Base-by-base conservation (phyloP, 2,329 filamentous ascomycete genomes). In the Cordyceps militaris region DNA sequence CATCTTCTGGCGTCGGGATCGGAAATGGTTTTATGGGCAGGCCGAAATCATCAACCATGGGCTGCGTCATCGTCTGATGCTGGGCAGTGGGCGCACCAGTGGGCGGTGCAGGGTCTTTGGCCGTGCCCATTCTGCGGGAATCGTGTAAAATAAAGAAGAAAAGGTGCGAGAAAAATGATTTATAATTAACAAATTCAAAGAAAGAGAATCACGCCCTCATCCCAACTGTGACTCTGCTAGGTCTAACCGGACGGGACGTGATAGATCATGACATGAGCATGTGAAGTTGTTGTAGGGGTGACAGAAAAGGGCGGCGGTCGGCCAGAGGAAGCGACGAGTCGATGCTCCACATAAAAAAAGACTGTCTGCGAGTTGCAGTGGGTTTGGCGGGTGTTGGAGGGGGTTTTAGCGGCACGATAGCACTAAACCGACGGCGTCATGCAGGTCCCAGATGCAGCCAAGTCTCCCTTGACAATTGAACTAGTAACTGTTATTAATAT, bases 11-110 rank as follows among this genome's bases (percentile, higher is more conserved):
- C 19, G 47, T 59, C 11, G 55, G 57, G 19, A 57, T 60, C 23
- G 54, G 38, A 43, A 57, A 78, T 64, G 77, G 81, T 67, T 76
- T 78, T 61, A 87, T 79, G 19, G 86, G 86, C 62, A 90, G 73
- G 52, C 87, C 87, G 68, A 89, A 90, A 63, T 90, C 87, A 69
- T 90, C 87, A 59, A 84, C 73, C 65, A 86, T 21, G 28, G 57
- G 49, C 57, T 50, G 56, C 56, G 49, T 53, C 56, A 53, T 53
- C 23, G 43, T 26, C 19, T 46, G 42, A 16, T 38, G 42, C 16
- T 53, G 56, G 14, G 19, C 32, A 19, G 57, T 49, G 26, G 50
- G 47, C 43, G 47, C 55, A 30, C 10, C 82, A 51, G 66, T 66
- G 60, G 66, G 63, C 61, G 67, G 62, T 58, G 60, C 59, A 61